Evolutionary conservation across 768 basidiomycete genomes (phyloP), one percentile per base, ranked within the genome.

Genomic region (Tulasnella sp.): DNA sequence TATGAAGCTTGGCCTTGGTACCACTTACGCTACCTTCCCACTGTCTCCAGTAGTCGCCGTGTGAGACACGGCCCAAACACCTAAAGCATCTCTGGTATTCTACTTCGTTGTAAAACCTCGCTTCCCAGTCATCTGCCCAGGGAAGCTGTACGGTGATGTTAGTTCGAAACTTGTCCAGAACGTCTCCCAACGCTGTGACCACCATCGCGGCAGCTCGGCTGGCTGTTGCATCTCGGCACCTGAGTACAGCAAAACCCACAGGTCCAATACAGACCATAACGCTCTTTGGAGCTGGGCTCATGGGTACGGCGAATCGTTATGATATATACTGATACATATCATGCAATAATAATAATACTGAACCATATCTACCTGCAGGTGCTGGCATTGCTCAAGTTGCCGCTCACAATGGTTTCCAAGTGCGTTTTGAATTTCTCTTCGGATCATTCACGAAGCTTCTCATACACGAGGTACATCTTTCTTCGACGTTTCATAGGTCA

Each of bases 341-440:
- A 22, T 49, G 21, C 49, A 2, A 11, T 12, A 15, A 12, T 38
- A n/a, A n/a, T 43, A 22, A 1, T 30, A 44, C 5, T 29, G 43
- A 22, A 15, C n/a, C 15, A 9, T 34, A 4, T 30, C 17, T 25
- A 7, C 15, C 29, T 21, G 21, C 5, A 69, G 70, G 70, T 4
- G 72, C 73, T 56, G 74, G 74, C 11, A 74, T 75, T 29, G 73
- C 71, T 3, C 73, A 75, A 55, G 70, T 75, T 3, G 71, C 71
- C 0, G 73, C 73, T 2, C 68, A 70, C 64, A 70, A 65, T 52
- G 74, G 74, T 0, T 63, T 71, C 60, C 73, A 72, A 65, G 73
- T 62, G 17, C 12, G 55, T 38, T 70, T 44, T 45, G 29, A 15
- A 29, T 49, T 43, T 15, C 24, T 17, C 22, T 27, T 7, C 46